These are phyloP conservation scores for Xeromyces bisporus DNA, from an alignment of 495 filamentous ascomycete genomes.

Conservation along the genomic window DNA sequence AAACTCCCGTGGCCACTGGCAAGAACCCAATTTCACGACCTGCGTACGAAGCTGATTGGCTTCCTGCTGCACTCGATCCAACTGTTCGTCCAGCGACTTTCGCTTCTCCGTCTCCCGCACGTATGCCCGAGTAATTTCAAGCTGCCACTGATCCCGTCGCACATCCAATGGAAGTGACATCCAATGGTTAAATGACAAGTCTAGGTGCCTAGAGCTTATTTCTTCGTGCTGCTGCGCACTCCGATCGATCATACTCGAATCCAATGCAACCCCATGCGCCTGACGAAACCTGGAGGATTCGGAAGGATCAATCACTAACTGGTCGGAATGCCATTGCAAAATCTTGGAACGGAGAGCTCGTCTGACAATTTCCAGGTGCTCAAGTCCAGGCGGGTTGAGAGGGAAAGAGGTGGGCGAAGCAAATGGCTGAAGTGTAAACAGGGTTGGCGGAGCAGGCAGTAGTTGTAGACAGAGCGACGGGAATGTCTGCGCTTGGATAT, in stretches of 20 bases:
- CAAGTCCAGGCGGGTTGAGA: conserved; percentile 47
- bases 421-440: conserved; percentile 56
- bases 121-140: conserved; percentile 61
- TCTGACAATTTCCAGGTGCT: conserved; percentile 53
- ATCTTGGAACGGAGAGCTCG: conserved; percentile 48
- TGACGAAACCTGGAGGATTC: conserved; percentile 11
- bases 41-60: conserved; percentile 53
- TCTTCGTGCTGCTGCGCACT: conserved; percentile 41
- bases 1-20: conserved; percentile 58
- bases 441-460: conserved; percentile 57
- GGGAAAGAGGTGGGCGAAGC: conserved; percentile 58
- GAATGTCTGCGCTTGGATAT: conserved; percentile 63
- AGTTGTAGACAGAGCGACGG: conserved; percentile 66
- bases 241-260: conserved; percentile 25
- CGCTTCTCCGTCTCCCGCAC: conserved; percentile 49
- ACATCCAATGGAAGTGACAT: conserved; percentile 35
- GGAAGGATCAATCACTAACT: conserved; percentile 16
- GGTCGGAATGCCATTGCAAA: conserved; percentile 37
- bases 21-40: conserved; percentile 47
- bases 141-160: conserved; percentile 50
- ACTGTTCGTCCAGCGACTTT: conserved; percentile 40
- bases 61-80: conserved; percentile 50
- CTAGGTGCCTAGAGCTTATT: conserved; percentile 45
- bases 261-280: conserved; percentile 11
- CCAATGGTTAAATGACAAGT: conserved; percentile 58